Percentiles rank a stretch among this genome's conserved stretches.
Evolutionary conservation across 2,329 filamentous ascomycete species (phyloP).

Genomic region (Phialophora macrospora): DNA sequence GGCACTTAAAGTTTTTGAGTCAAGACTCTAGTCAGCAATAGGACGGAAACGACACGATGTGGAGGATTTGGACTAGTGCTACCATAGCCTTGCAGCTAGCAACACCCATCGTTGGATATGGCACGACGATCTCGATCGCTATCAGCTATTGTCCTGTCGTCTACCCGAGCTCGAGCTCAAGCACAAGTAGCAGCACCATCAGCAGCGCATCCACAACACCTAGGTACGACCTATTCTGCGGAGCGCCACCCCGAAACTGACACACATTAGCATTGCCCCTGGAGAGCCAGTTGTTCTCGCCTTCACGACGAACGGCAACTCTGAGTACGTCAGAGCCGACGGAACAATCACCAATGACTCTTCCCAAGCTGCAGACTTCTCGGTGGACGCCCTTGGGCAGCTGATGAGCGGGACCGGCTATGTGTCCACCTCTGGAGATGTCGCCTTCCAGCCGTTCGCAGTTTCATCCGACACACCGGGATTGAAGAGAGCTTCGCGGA

Average conservation of each 20-base stretch:
- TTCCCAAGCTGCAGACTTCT: conserved; percentile 21
- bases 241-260: neutral
- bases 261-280: conserved; percentile 7
- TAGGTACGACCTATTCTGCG: conserved; percentile 21
- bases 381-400: conserved; percentile 27
- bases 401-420: conserved; percentile 25
- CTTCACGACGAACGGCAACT: conserved; percentile 14
- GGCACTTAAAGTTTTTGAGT: conserved; percentile 1
- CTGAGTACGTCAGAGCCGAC: conserved; percentile 25
- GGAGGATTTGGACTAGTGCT: conserved; percentile 11
- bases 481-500: conserved; percentile 14
- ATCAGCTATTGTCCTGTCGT: conserved; percentile 32
- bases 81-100: conserved; percentile 21
- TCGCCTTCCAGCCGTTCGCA: conserved; percentile 25
- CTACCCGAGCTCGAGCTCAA: conserved; percentile 28
- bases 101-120: conserved; percentile 22
- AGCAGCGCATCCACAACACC: conserved; percentile 16
- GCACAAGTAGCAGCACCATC: conserved; percentile 9
- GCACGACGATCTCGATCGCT: conserved; percentile 30
- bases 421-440: conserved; percentile 29
- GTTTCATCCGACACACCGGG: conserved; percentile 18
- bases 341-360: conserved; percentile 29
- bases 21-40: neutral
- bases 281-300: conserved; percentile 18
- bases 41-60: conserved; percentile 22